Base-by-base conservation (phyloP, 768 basidiomycete species). In the Mycena albidolilacea region DNA sequence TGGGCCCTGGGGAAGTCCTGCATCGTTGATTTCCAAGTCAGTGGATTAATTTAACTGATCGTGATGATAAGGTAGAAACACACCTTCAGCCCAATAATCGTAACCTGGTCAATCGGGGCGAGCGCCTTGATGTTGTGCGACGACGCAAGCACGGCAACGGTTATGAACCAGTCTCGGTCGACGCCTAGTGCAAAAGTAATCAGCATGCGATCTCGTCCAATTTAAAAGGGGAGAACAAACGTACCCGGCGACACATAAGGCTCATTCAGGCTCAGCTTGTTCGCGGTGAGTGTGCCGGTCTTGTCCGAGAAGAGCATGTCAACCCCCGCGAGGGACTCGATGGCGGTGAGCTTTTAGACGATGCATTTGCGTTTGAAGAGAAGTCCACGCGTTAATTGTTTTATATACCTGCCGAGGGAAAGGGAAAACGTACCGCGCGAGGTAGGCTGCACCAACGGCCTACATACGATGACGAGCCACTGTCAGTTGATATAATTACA, bases 41-140 rank as follows among this genome's bases (percentile, higher is more conserved):
- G n/a, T 23, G 5, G n/a, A 64, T n/a, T n/a, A n/a, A n/a, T n/a
- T 35, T 38, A 48, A 17, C 5, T 17, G n/a, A 30, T 10, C 12
- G 19, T 21, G 19, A n/a, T 41, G 6, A 9, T 12, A 39, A 64
- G 0, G 44, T 17, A 39, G 30, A 23, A 11, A 12, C 60, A 14
- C 71, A 78, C 81, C 74, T 85, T 86, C 50, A 86, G 78, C 2
- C 81, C 82, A 35, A 86, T 78, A 44, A 87, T 80, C 23, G 86
- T 87, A 38, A 87, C 86, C 70, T 85, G 84, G 77, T 88, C 87
- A 67, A 87, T 88, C 1, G 87, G 87, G 69, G 87, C 87, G 46
- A 87, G 82, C 5, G 79, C 75, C 75, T 84, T 86, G 76, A 87
- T 72, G 73, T 85, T 85, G 79, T 87, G 87, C 15, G 85, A 85